These are phyloP conservation scores for Geotrichum citri-aurantii DNA, from an alignment of 1,139 yeast species.

Conservation along the genomic window DNA sequence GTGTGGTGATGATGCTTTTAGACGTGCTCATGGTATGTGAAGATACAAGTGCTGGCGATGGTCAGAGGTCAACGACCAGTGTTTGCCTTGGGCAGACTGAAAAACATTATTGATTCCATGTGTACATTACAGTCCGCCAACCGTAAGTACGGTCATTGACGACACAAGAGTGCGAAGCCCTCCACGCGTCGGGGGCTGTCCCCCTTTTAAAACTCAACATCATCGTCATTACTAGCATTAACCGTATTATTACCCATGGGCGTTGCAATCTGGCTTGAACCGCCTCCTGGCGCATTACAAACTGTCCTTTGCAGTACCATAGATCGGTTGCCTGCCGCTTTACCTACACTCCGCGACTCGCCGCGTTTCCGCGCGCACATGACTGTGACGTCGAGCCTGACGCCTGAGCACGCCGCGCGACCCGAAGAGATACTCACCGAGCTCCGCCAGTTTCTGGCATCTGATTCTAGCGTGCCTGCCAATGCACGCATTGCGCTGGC, in stretches of 20 bases:
- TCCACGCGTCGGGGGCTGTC: too few relatives aligned
- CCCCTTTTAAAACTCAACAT: too few relatives aligned
- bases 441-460: neutral
- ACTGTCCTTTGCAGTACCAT: neutral
- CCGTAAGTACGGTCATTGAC: neutral
- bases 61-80: neutral
- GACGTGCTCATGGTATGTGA: slow-evolving; percentile 1
- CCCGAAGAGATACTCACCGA: neutral
- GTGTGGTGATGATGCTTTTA: slow-evolving; percentile 16
- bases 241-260: neutral
- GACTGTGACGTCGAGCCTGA: slow-evolving; percentile 4
- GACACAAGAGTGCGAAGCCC: too few relatives aligned
- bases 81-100: neutral
- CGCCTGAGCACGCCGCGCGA: neutral
- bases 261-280: slow-evolving; percentile 7
- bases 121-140: neutral
- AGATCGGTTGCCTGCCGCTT: neutral
- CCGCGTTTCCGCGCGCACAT: slow-evolving; percentile 6
- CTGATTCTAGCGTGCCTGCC: neutral
- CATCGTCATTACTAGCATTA: neutral
- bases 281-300: neutral
- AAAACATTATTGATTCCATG: neutral
- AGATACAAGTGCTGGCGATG: neutral
- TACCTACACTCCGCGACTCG: neutral
- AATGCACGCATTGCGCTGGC: neutral